These are phyloP conservation scores for Biscutella laevigata DNA, from an alignment of 441 rosid species.

Conservation along the genomic window DNA sequence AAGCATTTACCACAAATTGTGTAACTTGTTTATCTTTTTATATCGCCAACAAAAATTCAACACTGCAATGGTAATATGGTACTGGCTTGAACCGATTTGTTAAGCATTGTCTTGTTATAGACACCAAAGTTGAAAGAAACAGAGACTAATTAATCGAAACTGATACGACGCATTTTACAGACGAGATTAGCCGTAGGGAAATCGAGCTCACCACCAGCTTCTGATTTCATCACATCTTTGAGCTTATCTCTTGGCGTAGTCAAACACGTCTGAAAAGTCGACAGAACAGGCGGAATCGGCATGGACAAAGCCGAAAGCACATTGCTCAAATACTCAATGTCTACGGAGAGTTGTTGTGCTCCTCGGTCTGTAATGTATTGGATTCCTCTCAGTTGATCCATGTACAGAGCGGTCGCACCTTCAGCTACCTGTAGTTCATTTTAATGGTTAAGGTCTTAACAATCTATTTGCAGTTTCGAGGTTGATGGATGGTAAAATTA, in stretches of 20 bases:
- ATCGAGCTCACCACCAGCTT: constrained; percentile 75
- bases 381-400: constrained; percentile 92
- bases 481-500: background rate
- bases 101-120: background rate
- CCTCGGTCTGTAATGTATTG: constrained; percentile 80
- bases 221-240: constrained; percentile 60
- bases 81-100: constrained; percentile 8
- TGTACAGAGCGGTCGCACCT: constrained; percentile 85
- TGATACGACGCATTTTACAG: constrained; percentile 76
- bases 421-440: constrained; percentile 60
- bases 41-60: background rate
- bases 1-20: background rate
- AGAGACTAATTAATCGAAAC: constrained; percentile 45
- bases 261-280: constrained; percentile 81
- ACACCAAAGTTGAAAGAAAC: background rate
- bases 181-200: constrained; percentile 75
- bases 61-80: constrained; percentile 1
- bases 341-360: constrained; percentile 79
- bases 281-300: constrained; percentile 69
- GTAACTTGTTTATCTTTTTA: background rate
- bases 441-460: background rate
- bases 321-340: constrained; percentile 88
- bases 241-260: constrained; percentile 74
- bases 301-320: constrained; percentile 90
- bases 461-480: background rate